phyloP scores from a whole-genome alignment of 768 basidiomycete genomes.

The Suillus subalutaceus region DNA sequence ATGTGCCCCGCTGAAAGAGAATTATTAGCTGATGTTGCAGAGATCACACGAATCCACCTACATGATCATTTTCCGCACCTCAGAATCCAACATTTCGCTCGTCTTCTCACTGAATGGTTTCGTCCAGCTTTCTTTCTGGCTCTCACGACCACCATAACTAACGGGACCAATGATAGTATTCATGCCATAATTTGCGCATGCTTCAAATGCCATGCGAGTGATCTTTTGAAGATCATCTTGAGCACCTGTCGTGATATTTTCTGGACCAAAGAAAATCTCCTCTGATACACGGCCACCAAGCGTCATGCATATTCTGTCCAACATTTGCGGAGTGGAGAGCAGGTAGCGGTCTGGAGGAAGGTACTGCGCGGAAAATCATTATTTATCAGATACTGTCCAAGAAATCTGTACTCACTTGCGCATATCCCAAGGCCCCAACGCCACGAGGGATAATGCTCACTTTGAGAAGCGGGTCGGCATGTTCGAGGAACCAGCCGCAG shows the following conservation, averaged over 20 bases:
- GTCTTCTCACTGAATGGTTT: slow-evolving; percentile 99
- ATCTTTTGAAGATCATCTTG: slow-evolving; percentile 99
- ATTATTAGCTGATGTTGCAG: slow-evolving; percentile 15
- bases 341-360: slow-evolving; percentile 95
- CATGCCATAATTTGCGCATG: slow-evolving; percentile 97
- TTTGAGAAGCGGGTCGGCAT: slow-evolving; percentile 95
- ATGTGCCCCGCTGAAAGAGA: slow-evolving; percentile 64
- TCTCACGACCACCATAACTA: slow-evolving; percentile 90
- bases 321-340: slow-evolving; percentile 91
- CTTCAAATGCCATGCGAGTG: slow-evolving; percentile 96
- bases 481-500: slow-evolving; percentile 98
- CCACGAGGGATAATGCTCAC: slow-evolving; percentile 99
- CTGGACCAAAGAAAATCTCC: slow-evolving; percentile 93
- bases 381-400: slow-evolving; percentile 14
- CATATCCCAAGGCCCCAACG: slow-evolving; percentile 93
- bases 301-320: slow-evolving; percentile 97
- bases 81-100: slow-evolving; percentile 86
- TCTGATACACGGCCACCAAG: slow-evolving; percentile 97
- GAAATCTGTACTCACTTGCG: slow-evolving; percentile 61
- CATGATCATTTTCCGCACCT: slow-evolving; percentile 97
- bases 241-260: slow-evolving; percentile 96
- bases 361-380: slow-evolving; percentile 53
- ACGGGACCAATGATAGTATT: slow-evolving; percentile 93
- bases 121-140: slow-evolving; percentile 84
- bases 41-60: slow-evolving; percentile 33